Percentiles rank a stretch among this genome's conserved stretches.
These are phyloP conservation scores for Cercospora brassicicola DNA, from an alignment of 2,329 filamentous ascomycete species.

Conservation along the genomic window DNA sequence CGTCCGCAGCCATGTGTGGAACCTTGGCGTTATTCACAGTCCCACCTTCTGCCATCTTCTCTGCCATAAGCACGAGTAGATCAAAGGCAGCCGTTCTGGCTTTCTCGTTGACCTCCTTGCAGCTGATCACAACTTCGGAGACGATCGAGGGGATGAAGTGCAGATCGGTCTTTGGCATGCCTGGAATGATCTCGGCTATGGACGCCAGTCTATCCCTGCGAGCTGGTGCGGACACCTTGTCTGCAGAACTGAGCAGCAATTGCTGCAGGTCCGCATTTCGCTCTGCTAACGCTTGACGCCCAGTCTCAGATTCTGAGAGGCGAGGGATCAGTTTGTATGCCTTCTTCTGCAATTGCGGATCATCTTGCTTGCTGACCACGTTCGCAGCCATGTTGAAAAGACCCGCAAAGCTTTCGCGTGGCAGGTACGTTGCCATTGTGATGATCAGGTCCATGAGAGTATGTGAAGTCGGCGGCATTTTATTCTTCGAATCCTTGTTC, in stretches of 20 bases:
- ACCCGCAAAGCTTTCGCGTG: constrained; percentile 76
- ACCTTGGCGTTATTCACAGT: constrained; percentile 83
- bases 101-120: constrained; percentile 97
- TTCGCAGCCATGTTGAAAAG: constrained; percentile 85
- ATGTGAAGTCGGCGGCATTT: constrained; percentile 87
- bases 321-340: constrained; percentile 97
- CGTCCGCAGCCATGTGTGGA: constrained; percentile 76
- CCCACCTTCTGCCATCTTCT: constrained; percentile 73
- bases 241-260: constrained; percentile 74
- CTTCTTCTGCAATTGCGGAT: constrained; percentile 96
- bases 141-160: constrained; percentile 92
- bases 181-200: constrained; percentile 75
- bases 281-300: constrained; percentile 72
- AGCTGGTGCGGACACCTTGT: constrained; percentile 83
- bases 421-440: constrained; percentile 90
- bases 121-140: constrained; percentile 91
- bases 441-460: constrained; percentile 97
- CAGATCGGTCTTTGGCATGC: constrained; percentile 72
- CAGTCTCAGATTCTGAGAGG: constrained; percentile 76
- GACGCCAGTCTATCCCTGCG: constrained; percentile 82
- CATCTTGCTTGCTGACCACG: constrained; percentile 76
- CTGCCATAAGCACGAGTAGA: constrained; percentile 82
- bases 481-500: constrained; percentile 57
- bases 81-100: constrained; percentile 88
- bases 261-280: constrained; percentile 76